Conservation (phyloP, 179 eudicot species). For the Carnegiea gigantea region DNA sequence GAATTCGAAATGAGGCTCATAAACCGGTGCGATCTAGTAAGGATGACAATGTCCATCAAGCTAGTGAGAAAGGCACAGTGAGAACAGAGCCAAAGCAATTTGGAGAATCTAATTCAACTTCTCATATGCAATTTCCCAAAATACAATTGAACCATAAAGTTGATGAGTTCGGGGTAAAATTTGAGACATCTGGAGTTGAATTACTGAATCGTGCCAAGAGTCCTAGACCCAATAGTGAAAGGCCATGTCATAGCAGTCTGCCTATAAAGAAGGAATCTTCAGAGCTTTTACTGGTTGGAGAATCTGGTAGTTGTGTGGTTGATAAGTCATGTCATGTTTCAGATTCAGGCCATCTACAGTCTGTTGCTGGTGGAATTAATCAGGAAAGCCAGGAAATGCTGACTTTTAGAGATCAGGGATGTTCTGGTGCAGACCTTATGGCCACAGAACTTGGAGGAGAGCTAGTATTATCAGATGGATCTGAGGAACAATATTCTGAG, state of each 20-base stretch:
- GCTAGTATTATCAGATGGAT: slow-evolving; percentile 39
- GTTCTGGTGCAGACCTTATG: slow-evolving; percentile 31
- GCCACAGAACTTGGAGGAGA: slow-evolving; percentile 46
- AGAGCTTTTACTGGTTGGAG: slow-evolving; percentile 11
- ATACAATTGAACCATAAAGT: slow-evolving; percentile 16
- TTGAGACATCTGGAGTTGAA: slow-evolving; percentile 40
- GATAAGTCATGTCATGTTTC: slow-evolving; percentile 27
- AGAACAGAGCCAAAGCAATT: slow-evolving; percentile 21
- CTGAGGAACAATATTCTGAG: slow-evolving; percentile 50
- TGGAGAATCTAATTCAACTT: slow-evolving; percentile 15
- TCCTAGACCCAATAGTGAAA: slow-evolving; percentile 32
- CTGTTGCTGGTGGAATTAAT: slow-evolving; percentile 27
- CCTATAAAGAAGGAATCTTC: slow-evolving; percentile 34
- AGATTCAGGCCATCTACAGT: slow-evolving; percentile 24
- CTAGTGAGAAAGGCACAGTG: slow-evolving; percentile 18
- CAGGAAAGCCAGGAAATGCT: slow-evolving; percentile 27
- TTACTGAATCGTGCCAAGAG: slow-evolving; percentile 31
- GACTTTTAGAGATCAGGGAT: neutral
- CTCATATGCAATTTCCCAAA: slow-evolving; percentile 22
- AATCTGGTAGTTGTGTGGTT: slow-evolving; percentile 18
- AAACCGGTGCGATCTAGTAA: slow-evolving; percentile 16
- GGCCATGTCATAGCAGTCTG: slow-evolving; percentile 34
- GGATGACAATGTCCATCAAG: slow-evolving; percentile 14
- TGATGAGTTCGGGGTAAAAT: slow-evolving; percentile 40
- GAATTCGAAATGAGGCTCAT: slow-evolving; percentile 41